These are phyloP conservation scores for Madurella fahalii DNA, from an alignment of 2,329 filamentous ascomycete species.

Conservation along the genomic window DNA sequence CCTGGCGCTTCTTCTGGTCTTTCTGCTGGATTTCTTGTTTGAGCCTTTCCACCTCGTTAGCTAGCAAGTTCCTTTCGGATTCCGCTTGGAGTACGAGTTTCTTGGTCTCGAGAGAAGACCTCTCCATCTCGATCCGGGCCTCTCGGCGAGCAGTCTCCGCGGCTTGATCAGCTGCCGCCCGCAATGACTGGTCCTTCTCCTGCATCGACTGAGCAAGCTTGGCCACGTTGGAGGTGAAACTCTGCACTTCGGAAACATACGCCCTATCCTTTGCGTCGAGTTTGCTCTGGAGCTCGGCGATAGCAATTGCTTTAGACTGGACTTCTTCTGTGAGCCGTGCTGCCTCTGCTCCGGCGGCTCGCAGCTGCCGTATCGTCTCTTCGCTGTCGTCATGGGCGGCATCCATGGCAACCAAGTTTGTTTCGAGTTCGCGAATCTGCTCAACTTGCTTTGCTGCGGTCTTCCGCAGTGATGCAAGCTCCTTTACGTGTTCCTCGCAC, in stretches of 20 bases:
- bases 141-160: constrained; percentile 30
- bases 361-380: constrained; percentile 7
- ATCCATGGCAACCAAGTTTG: constrained; percentile 14
- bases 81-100: constrained; percentile 25
- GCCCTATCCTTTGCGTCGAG: constrained; percentile 17
- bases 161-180: constrained; percentile 22
- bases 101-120: constrained; percentile 27
- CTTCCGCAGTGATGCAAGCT: constrained; percentile 14
- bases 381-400: constrained; percentile 14
- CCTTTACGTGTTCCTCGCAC: constrained; percentile 12
- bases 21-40: constrained; percentile 23
- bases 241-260: constrained; percentile 16
- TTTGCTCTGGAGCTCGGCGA: constrained; percentile 20
- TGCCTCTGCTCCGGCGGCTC: constrained; percentile 10
- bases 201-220: constrained; percentile 21
- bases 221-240: constrained; percentile 15
- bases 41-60: constrained; percentile 28
- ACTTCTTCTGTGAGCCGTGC: constrained; percentile 18
- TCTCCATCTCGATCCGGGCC: constrained; percentile 28
- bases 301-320: constrained; percentile 9
- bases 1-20: constrained; percentile 7
- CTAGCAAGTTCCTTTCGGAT: constrained; percentile 22
- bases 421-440: constrained; percentile 22
- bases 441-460: constrained; percentile 11
- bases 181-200: constrained; percentile 20